Percentiles rank a stretch among this genome's conserved stretches.
Evolutionary conservation across 2,329 filamentous ascomycete genomes (phyloP).

Genomic region (Talaromyces islandicus): DNA sequence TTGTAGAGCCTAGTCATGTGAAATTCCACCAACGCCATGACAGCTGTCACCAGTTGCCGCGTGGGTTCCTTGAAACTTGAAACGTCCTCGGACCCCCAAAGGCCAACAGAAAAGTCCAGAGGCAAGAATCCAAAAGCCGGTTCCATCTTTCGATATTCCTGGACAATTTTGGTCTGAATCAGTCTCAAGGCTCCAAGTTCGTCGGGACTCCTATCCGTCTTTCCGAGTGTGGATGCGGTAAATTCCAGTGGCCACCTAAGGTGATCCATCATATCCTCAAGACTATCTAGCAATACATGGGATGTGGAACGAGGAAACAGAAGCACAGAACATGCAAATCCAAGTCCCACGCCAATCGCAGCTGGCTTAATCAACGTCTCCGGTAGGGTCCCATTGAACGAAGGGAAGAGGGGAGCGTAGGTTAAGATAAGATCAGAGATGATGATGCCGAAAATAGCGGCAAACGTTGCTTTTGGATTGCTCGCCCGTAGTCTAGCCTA

Average conservation of each 20-base stretch:
- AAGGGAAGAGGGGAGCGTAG: conserved; percentile 37
- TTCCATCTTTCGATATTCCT: conserved; percentile 32
- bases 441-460: conserved; percentile 45
- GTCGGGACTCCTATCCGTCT: conserved; percentile 11
- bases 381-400: conserved; percentile 36
- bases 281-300: conserved; percentile 33
- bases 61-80: conserved; percentile 30
- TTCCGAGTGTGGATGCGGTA: conserved; percentile 17
- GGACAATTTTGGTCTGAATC: conserved; percentile 29
- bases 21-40: conserved; percentile 38
- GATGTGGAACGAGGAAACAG: conserved; percentile 49
- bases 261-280: conserved; percentile 23
- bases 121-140: conserved; percentile 37
- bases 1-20: conserved; percentile 30
- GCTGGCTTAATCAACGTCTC: conserved; percentile 40
- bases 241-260: conserved; percentile 25
- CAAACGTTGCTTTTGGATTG: conserved; percentile 41
- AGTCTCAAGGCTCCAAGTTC: conserved; percentile 20
- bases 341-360: conserved; percentile 42
- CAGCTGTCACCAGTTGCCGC: conserved; percentile 29
- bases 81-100: conserved; percentile 43
- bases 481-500: conserved; percentile 39
- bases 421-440: conserved; percentile 43
- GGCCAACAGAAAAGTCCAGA: conserved; percentile 42
- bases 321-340: conserved; percentile 38